A percentile compares a stretch with the other conserved stretches of the same genome.
Evolutionary conservation across 2,329 filamentous ascomycete genomes (phyloP).

Genomic region (Pleurostoma richardsiae): DNA sequence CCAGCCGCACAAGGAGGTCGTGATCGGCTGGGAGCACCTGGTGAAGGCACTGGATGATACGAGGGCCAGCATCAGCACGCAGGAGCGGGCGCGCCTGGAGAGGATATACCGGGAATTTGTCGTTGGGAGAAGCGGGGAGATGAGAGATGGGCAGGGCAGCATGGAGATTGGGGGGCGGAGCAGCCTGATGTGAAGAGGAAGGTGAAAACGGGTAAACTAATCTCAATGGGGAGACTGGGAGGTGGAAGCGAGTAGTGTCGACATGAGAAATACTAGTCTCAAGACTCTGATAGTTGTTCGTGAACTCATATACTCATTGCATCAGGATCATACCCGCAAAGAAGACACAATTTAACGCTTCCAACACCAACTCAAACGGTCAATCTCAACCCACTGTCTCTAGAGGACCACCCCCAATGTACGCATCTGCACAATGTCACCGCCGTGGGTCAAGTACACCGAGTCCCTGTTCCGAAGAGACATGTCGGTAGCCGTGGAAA

Average conservation of each 20-base stretch:
- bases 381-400: too few relatives aligned
- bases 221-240: background rate
- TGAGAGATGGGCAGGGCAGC: slow-evolving; percentile 87
- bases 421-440: too few relatives aligned
- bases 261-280: background rate
- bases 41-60: slow-evolving; percentile 72
- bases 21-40: slow-evolving; percentile 81
- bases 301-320: background rate
- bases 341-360: too few relatives aligned
- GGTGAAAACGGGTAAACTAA: background rate
- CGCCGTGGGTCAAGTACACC: too few relatives aligned
- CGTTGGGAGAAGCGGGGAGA: slow-evolving; percentile 85
- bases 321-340: too few relatives aligned
- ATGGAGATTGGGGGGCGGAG: slow-evolving; percentile 89
- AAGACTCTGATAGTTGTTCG: background rate
- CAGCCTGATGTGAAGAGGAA: slow-evolving; percentile 73
- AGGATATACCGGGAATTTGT: slow-evolving; percentile 92
- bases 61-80: slow-evolving; percentile 72
- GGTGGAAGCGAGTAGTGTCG: background rate
- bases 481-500: too few relatives aligned
- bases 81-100: slow-evolving; percentile 69
- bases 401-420: too few relatives aligned
- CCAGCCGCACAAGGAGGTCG: slow-evolving; percentile 53
- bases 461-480: too few relatives aligned
- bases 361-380: too few relatives aligned